A percentile compares a stretch with the other conserved stretches of the same genome.
phyloP scores from a whole-genome alignment of 2,329 filamentous ascomycete species.

The Drechslerella dactyloides region DNA sequence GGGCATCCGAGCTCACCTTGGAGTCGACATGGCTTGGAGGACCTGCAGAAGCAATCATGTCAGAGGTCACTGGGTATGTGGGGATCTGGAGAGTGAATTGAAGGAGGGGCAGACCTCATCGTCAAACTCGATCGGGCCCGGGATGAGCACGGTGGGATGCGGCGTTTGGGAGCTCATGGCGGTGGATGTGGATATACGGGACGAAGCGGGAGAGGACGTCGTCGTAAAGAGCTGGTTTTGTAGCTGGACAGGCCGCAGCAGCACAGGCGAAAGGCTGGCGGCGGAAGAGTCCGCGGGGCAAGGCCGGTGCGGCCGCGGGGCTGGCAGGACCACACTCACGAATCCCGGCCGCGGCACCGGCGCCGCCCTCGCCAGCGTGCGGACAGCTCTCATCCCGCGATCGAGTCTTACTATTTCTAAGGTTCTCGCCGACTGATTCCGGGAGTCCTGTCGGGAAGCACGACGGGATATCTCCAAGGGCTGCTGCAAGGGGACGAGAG shows the following conservation, averaged over 20 bases:
- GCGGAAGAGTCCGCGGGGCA: neutral
- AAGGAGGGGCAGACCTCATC: conserved; percentile 68
- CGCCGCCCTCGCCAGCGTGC: no score
- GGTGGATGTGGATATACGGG: conserved; percentile 56
- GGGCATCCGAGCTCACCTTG: neutral
- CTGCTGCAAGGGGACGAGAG: no score
- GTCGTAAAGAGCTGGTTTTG: conserved; percentile 4
- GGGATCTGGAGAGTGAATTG: no score
- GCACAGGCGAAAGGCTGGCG: neutral
- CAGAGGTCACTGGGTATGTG: no score
- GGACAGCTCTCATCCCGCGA: no score
- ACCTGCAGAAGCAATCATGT: conserved; percentile 13
- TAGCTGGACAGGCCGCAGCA: neutral
- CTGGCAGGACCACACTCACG: neutral
- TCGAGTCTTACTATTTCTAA: no score
- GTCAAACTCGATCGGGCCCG: conserved; percentile 96
- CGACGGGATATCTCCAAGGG: no score
- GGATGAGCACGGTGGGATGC: conserved; percentile 83
- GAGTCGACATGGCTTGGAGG: conserved; percentile 39
- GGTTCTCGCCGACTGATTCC: no score
- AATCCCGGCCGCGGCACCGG: neutral
- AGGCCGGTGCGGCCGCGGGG: neutral
- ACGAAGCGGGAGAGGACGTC: neutral
- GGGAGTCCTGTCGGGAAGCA: no score
- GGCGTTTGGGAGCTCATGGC: conserved; percentile 56